These are phyloP conservation scores for Mucor saturninus DNA, from an alignment of 371 early-diverging fungal species.

Conservation along the genomic window DNA sequence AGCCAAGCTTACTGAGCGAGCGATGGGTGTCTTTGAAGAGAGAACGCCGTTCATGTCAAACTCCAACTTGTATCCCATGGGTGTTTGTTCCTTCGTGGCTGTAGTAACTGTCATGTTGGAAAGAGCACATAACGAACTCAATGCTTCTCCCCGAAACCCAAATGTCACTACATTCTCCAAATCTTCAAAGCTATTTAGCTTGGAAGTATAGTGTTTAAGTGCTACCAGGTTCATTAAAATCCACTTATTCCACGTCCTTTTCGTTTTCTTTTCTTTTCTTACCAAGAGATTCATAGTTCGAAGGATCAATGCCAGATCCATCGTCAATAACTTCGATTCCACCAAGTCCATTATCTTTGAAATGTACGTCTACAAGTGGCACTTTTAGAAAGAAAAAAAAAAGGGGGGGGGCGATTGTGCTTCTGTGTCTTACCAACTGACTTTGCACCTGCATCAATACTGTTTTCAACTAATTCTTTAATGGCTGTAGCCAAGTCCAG, in stretches of 20 bases:
- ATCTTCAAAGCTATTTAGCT: constrained; percentile 73
- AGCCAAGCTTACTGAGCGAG: constrained; percentile 49
- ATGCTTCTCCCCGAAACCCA: constrained; percentile 89
- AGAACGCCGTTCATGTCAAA: constrained; percentile 68
- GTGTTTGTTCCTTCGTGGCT: constrained; percentile 64
- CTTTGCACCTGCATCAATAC: constrained; percentile 92
- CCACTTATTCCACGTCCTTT: too few relatives aligned
- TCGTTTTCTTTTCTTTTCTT: constrained; percentile 2
- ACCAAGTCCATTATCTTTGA: constrained; percentile 81
- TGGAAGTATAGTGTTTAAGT: constrained; percentile 82
- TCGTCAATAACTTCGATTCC: constrained; percentile 85
- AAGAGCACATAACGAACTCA: constrained; percentile 79
- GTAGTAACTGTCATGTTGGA: constrained; percentile 67
- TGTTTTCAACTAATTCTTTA: constrained; percentile 98
- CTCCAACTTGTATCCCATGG: constrained; percentile 72
- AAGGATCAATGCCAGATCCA: constrained; percentile 78
- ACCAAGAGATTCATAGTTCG: constrained; percentile 72
- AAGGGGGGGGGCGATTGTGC: neutral
- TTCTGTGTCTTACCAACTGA: constrained; percentile 62
- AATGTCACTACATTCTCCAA: constrained; percentile 69
- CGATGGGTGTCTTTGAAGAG: constrained; percentile 44
- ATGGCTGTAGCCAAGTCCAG: constrained; percentile 85
- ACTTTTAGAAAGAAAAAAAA: neutral
- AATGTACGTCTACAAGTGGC: constrained; percentile 66
- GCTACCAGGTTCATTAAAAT: constrained; percentile 38